These are phyloP conservation scores for Phytophthora agathidicida DNA, from an alignment of 352 stramenopile species.

Conservation along the genomic window DNA sequence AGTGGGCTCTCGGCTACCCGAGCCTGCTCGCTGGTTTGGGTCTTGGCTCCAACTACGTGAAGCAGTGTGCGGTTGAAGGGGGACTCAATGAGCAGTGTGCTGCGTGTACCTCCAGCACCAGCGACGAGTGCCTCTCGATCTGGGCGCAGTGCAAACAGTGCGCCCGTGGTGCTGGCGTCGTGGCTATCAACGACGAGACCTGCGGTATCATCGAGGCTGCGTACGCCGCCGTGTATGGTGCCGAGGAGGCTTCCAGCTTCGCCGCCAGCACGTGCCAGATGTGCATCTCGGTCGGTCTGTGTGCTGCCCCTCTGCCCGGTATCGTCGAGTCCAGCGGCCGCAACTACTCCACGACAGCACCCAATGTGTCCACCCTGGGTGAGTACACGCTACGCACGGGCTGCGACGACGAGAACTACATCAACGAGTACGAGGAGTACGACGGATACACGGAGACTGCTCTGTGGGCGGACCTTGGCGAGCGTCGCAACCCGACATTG, in stretches of 20 bases:
- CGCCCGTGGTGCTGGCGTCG: constrained; percentile 34
- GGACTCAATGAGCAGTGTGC: constrained; percentile 53
- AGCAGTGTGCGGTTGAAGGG: constrained; percentile 34
- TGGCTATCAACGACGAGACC: constrained; percentile 50
- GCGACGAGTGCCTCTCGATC: constrained; percentile 42
- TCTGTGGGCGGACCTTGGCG: constrained; percentile 50
- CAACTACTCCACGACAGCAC: constrained; percentile 46
- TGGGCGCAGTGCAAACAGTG: constrained; percentile 57
- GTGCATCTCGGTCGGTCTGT: constrained; percentile 48
- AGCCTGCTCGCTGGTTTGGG: constrained; percentile 57
- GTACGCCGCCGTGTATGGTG: constrained; percentile 51
- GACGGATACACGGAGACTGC: constrained; percentile 45
- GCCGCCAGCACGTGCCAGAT: constrained; percentile 44
- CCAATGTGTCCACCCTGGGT: constrained; percentile 29
- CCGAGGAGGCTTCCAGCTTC: constrained; percentile 38
- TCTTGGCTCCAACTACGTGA: constrained; percentile 55
- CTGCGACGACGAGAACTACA: constrained; percentile 59
- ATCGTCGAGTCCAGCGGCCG: constrained; percentile 59
- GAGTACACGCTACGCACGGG: constrained; percentile 54
- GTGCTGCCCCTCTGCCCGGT: constrained; percentile 59
- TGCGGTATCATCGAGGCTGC: constrained; percentile 46
- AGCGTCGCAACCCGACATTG: constrained; percentile 55
- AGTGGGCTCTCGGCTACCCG: constrained; percentile 60
- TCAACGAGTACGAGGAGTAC: constrained; percentile 63
- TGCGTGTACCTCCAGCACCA: constrained; percentile 38